Evolutionary conservation across 106 monocot species (phyloP).

Genomic region (Platanthera zijinensis): DNA sequence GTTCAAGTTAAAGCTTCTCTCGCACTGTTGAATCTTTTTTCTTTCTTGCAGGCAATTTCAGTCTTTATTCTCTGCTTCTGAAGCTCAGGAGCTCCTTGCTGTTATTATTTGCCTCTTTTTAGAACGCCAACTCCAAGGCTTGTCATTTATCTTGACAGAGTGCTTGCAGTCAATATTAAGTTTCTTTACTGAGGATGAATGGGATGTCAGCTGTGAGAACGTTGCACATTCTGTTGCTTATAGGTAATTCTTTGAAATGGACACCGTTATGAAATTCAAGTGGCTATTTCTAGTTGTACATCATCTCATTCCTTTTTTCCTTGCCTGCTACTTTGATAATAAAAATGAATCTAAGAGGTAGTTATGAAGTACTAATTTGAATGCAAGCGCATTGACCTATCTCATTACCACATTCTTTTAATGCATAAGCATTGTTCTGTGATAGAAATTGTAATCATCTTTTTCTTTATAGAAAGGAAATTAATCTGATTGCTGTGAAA

Average conservation of each 20-base stretch:
- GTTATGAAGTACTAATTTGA: too few species aligned
- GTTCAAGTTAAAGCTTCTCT: not conserved
- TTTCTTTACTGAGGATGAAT: constrained; percentile 46
- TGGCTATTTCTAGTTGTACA: not conserved
- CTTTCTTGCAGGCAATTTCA: constrained; percentile 32
- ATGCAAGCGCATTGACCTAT: too few species aligned
- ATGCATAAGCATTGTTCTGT: too few species aligned
- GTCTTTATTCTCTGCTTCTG: constrained; percentile 48
- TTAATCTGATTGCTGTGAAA: too few species aligned
- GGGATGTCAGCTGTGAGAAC: constrained; percentile 40
- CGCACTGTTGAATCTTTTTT: not conserved
- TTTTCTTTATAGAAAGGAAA: too few species aligned
- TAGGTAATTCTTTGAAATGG: constrained; percentile 30
- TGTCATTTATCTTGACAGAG: constrained; percentile 25
- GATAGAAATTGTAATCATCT: too few species aligned
- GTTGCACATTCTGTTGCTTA: constrained; percentile 37
- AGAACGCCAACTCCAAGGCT: constrained; percentile 51
- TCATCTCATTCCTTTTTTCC: not conserved
- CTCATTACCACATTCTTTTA: too few species aligned
- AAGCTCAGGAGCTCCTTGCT: constrained; percentile 66
- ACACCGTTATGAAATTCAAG: too few species aligned
- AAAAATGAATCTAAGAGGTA: not conserved
- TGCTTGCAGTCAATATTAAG: constrained; percentile 49
- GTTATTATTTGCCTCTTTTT: constrained; percentile 43
- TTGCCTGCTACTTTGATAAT: not conserved